These are phyloP conservation scores for Hanseniaspora lachancei DNA, from an alignment of 805 yeast genomes.

Conservation along the genomic window DNA sequence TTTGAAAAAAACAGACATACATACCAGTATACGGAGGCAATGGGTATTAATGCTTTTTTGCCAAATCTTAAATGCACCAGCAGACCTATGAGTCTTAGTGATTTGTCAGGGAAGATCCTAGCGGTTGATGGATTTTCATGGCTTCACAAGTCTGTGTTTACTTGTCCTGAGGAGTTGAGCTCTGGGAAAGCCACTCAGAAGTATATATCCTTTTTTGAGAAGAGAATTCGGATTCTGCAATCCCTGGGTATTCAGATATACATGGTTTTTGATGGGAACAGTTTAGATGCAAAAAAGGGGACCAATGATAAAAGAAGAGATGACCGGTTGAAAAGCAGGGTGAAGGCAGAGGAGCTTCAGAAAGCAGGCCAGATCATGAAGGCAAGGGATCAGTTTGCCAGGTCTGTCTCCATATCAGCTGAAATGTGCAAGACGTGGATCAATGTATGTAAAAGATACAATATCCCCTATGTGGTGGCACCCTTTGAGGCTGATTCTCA, in stretches of 20 bases:
- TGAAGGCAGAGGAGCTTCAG: constrained; percentile 40
- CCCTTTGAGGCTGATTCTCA: constrained; percentile 99
- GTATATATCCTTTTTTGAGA: constrained; percentile 49
- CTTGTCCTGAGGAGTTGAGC: constrained; percentile 76
- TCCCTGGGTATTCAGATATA: constrained; percentile 63
- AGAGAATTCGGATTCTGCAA: not conserved
- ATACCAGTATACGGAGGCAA: constrained; percentile 18
- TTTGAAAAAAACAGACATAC: too few species aligned
- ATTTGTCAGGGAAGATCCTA: constrained; percentile 57
- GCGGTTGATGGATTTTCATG: constrained; percentile 97
- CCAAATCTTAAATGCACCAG: constrained; percentile 70
- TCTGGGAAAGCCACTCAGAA: constrained; percentile 55
- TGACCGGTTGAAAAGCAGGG: constrained; percentile 45
- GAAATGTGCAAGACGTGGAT: constrained; percentile 81
- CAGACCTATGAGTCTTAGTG: constrained; percentile 40
- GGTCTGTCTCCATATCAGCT: constrained; percentile 77
- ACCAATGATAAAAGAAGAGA: constrained; percentile 56
- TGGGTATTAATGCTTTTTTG: constrained; percentile 79
- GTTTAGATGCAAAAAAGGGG: constrained; percentile 60
- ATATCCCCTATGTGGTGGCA: constrained; percentile 71
- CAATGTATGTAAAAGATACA: constrained; percentile 45
- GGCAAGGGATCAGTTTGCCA: constrained; percentile 59
- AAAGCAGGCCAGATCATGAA: constrained; percentile 40
- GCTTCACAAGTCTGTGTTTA: constrained; percentile 75
- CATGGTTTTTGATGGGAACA: constrained; percentile 87